Base-by-base conservation (phyloP, 2,329 filamentous ascomycete genomes). In the Verticillium albo-atrum region DNA sequence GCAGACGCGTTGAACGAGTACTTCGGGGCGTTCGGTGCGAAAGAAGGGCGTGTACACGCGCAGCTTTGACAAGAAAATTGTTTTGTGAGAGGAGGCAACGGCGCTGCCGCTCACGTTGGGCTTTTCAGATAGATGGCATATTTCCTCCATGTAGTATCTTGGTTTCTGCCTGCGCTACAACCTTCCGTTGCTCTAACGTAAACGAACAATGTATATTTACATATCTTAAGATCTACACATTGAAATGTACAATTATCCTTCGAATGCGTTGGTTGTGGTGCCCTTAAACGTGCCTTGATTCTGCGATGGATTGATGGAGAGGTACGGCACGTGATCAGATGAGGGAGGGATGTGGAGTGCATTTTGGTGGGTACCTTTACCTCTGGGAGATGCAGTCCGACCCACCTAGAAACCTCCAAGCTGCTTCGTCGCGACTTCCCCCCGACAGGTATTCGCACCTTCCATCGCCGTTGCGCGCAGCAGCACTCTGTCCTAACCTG, bases 1-100 rank as follows among this genome's bases (percentile, higher is more conserved):
- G 86, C 91, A 1, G 90, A 96, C 67, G 91, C 88, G 17, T 76
- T 97, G 66, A 91, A 97, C 69, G 81, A 83, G 63, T 97, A 96
- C 72, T 97, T 97, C 74, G 81, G 82, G 5, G 74, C 86, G 1
- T 93, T 96, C 67, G 83, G 83, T 58, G 83, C 85, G 12, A 91
- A 89, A 60, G 64, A 83, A 20, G 79, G 80, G 3, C 72, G 72
- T 27, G 64, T 66, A 3, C 67, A 66, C 55, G 69, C 78, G 3
- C 75, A 77, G 60, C 64, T 81, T 58, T 82, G 64, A 67, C 23
- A 23, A 7, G 4, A 25, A 12, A 20, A 12, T 20, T 3, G 3
- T 20, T 3, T 4, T 32, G 30, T n/a, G n/a, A n/a, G n/a, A n/a
- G n/a, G n/a, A 4, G 35, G 14, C 15, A 37, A 17, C 1, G 17